phyloP scores from a whole-genome alignment of 768 basidiomycete species.

The Coprinellus micaceus region DNA sequence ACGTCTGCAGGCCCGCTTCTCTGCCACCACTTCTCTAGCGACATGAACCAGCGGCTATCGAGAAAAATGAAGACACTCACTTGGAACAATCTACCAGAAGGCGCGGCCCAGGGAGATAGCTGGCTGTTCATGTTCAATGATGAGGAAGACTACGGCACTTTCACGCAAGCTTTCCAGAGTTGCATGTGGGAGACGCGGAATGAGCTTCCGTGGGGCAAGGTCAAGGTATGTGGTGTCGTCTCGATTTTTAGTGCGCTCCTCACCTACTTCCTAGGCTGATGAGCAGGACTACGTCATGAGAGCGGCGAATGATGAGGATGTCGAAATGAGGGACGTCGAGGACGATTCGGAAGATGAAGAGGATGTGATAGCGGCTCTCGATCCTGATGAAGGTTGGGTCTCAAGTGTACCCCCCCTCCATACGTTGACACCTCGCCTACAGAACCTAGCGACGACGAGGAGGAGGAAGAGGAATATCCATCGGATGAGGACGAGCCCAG shows the following conservation, averaged over 20 bases:
- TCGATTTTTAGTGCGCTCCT: too few species aligned
- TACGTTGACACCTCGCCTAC: not conserved
- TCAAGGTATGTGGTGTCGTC: conserved; percentile 50
- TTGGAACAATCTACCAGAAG: conserved; percentile 70
- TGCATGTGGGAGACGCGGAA: conserved; percentile 82
- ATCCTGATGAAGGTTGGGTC: conserved; percentile 55
- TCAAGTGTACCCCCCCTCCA: not conserved
- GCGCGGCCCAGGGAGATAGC: conserved; percentile 55
- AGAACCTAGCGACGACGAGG: conserved; percentile 45
- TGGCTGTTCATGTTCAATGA: conserved; percentile 78
- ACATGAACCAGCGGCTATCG: conserved; percentile 73
- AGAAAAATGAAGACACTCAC: conserved; percentile 68
- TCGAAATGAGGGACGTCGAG: conserved; percentile 80
- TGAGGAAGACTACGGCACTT: conserved; percentile 51
- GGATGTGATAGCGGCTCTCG: conserved; percentile 66
- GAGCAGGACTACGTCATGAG: conserved; percentile 83
- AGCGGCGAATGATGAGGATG: conserved; percentile 63
- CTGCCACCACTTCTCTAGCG: conserved; percentile 57
- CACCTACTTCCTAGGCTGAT: too few species aligned
- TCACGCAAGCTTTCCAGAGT: conserved; percentile 62
- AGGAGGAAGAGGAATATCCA: conserved; percentile 43
- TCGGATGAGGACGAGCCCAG: conserved; percentile 39
- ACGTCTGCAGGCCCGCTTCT: conserved; percentile 48
- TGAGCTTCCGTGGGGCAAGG: conserved; percentile 69
- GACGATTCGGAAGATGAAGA: conserved; percentile 80